These are phyloP conservation scores for Geotrichum australiense DNA, from an alignment of 1,139 yeast genomes.

Conservation along the genomic window DNA sequence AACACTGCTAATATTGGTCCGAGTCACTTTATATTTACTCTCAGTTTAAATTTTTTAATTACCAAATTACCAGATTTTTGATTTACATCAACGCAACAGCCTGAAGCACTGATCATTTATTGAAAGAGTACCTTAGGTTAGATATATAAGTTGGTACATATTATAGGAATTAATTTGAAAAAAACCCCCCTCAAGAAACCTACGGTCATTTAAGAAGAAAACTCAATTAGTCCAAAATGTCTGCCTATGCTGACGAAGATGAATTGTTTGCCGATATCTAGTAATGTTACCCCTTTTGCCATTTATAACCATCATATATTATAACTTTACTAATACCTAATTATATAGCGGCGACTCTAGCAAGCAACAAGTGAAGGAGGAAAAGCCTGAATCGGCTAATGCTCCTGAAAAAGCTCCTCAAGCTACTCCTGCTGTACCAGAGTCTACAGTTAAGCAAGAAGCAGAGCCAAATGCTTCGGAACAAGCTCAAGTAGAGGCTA, in stretches of 20 bases:
- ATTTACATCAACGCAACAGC: too few relatives aligned
- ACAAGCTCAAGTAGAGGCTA: conserved; percentile 25
- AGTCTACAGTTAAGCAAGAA: conserved; percentile 5
- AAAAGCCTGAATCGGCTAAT: conserved; percentile 15
- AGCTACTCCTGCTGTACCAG: conserved; percentile 4
- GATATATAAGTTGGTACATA: conserved; percentile 16
- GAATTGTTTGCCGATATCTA: conserved; percentile 74
- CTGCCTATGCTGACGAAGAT: conserved; percentile 75
- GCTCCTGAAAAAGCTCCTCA: conserved; percentile 13
- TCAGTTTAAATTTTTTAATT: too few relatives aligned
- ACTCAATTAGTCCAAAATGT: conserved; percentile 36
- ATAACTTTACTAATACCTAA: conserved; percentile 11
- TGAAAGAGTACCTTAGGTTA: conserved; percentile 1
- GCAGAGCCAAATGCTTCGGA: conserved; percentile 12
- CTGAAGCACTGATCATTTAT: too few relatives aligned
- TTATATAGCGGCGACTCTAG: conserved; percentile 16
- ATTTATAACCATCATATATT: conserved; percentile 10
- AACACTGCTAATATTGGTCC: too few relatives aligned
- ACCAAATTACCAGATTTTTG: too few relatives aligned
- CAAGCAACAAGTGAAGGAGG: conserved; percentile 21
- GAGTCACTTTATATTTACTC: too few relatives aligned
- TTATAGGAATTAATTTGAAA: conserved; percentile 14
- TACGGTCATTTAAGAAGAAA: conserved; percentile 9
- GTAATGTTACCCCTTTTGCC: conserved; percentile 27
- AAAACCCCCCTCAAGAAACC: too few relatives aligned